Conservation (phyloP, 495 filamentous ascomycete species). For the Neurospora pannonica region DNA sequence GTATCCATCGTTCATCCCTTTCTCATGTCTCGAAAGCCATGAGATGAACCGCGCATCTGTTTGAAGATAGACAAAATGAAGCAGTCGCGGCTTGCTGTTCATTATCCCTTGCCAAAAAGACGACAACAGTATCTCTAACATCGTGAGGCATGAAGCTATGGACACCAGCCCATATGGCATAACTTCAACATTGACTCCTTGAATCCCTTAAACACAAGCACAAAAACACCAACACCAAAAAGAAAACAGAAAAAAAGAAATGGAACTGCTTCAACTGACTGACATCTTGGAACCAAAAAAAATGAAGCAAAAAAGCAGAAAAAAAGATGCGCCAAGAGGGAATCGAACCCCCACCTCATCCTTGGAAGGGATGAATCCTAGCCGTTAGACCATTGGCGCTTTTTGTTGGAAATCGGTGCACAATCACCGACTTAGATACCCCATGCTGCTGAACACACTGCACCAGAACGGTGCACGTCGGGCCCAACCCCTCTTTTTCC, state of each 20-base stretch:
- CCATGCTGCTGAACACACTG: too few relatives aligned
- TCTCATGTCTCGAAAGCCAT: background rate
- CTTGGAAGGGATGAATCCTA: background rate
- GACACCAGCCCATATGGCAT: too few relatives aligned
- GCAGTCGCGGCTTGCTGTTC: background rate
- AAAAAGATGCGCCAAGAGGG: background rate
- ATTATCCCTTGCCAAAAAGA: background rate
- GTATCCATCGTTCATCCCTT: background rate
- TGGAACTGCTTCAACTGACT: too few relatives aligned
- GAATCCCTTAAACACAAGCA: too few relatives aligned
- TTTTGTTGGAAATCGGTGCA: background rate
- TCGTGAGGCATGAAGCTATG: too few relatives aligned
- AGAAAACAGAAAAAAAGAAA: background rate
- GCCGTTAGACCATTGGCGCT: background rate
- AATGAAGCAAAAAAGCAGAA: background rate
- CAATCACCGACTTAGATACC: accelerated
- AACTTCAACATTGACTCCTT: too few relatives aligned
- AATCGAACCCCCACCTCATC: background rate
- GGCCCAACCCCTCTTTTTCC: too few relatives aligned
- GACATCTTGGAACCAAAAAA: too few relatives aligned
- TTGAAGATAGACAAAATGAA: background rate
- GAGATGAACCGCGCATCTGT: background rate
- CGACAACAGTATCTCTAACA: too few relatives aligned
- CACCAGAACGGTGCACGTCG: too few relatives aligned
- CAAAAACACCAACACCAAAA: too few relatives aligned